A percentile compares a stretch with the other conserved stretches of the same genome.
Evolutionary conservation across 345 rosid genomes (phyloP).

Genomic region (Melaleuca quinquenervia): DNA sequence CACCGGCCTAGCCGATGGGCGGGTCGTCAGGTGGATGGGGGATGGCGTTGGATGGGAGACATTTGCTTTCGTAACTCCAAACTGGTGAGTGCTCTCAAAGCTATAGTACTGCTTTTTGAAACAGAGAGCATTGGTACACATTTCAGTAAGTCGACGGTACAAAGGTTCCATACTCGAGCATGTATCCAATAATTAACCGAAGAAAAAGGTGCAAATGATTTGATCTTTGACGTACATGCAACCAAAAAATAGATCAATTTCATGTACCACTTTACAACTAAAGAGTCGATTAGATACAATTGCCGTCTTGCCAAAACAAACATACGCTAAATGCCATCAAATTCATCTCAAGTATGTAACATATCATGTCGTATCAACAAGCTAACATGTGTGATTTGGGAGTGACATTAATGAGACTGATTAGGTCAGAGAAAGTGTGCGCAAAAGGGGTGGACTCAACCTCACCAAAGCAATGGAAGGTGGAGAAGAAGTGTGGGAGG

Average conservation of each 20-base stretch:
- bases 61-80: conserved; percentile 60
- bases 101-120: neutral
- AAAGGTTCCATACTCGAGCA: neutral
- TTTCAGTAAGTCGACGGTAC: neutral
- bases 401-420: neutral
- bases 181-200: neutral
- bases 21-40: conserved; percentile 97
- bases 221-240: neutral
- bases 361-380: neutral
- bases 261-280: neutral
- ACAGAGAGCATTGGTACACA: neutral
- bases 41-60: conserved; percentile 77
- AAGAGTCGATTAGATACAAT: neutral
- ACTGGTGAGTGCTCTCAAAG: conserved; percentile 32
- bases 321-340: neutral
- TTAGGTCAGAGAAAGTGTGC: conserved; percentile 76
- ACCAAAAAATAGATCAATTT: neutral
- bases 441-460: conserved; percentile 79
- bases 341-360: neutral
- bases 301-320: neutral
- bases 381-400: neutral
- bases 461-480: conserved; percentile 81
- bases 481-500: conserved; percentile 76
- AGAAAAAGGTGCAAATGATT: neutral
- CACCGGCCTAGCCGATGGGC: conserved; percentile 82